Conservation (phyloP, 2,329 filamentous ascomycete species). For the Epichloe amarillans region DNA sequence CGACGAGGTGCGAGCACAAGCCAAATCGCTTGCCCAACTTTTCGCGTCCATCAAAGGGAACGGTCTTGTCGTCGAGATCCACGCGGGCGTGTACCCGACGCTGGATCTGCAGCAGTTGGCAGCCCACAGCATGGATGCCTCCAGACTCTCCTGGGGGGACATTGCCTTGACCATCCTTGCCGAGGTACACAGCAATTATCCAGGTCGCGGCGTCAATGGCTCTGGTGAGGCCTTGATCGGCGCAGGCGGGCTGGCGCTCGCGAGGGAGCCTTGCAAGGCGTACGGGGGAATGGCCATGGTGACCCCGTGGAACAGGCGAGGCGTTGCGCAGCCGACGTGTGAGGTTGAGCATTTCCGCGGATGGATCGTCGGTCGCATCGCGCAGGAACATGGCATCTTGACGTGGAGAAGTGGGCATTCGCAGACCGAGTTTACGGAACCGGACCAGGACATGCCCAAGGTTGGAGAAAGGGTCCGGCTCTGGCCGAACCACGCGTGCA, state of each 20-base stretch:
- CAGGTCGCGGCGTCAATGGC: slow-evolving; percentile 33
- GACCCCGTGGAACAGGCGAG: slow-evolving; percentile 36
- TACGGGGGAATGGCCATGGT: slow-evolving; percentile 63
- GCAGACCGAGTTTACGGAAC: slow-evolving; percentile 14
- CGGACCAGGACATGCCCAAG: slow-evolving; percentile 22
- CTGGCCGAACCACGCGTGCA: slow-evolving; percentile 74
- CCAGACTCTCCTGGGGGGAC: slow-evolving; percentile 33
- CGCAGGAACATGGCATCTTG: slow-evolving; percentile 68
- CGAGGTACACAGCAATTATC: slow-evolving; percentile 58
- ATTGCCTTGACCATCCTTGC: slow-evolving; percentile 57
- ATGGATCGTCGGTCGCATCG: slow-evolving; percentile 59
- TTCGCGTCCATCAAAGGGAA: slow-evolving; percentile 17
- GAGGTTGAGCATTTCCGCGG: slow-evolving; percentile 28
- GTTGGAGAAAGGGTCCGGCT: slow-evolving; percentile 56
- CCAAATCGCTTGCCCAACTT: slow-evolving; percentile 9
- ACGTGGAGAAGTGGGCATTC: slow-evolving; percentile 31
- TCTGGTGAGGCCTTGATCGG: slow-evolving; percentile 54
- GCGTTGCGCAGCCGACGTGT: slow-evolving; percentile 16
- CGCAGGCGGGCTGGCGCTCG: slow-evolving; percentile 56
- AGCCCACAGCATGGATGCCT: slow-evolving; percentile 42
- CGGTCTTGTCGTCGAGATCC: slow-evolving; percentile 47
- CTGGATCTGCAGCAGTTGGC: slow-evolving; percentile 71
- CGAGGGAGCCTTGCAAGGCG: slow-evolving; percentile 58
- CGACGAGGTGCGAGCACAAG: slow-evolving; percentile 10
- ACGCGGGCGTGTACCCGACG: slow-evolving; percentile 63